These are phyloP conservation scores for Viola pubescens DNA, from an alignment of 441 rosid species.

Conservation along the genomic window DNA sequence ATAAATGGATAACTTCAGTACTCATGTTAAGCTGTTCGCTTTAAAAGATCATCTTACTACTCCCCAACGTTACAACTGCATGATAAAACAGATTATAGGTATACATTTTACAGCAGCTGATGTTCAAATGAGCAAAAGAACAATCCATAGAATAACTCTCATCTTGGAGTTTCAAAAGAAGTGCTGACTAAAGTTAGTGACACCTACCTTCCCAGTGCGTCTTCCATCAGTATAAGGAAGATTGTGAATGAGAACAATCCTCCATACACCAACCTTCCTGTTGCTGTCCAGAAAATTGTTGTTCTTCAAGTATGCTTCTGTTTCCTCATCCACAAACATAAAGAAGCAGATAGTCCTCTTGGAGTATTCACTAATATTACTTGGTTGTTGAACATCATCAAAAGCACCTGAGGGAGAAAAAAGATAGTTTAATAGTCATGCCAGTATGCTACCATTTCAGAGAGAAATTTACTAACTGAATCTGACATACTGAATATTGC, in stretches of 20 bases:
- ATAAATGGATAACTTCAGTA: neutral
- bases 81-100: too few relatives aligned
- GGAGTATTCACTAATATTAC: conserved; percentile 61
- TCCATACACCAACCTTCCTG: conserved; percentile 69
- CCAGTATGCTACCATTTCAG: neutral
- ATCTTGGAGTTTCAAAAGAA: neutral
- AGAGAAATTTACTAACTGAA: conserved; percentile 11
- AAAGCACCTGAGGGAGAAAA: conserved; percentile 56
- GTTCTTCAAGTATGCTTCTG: conserved; percentile 59
- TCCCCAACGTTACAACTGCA: neutral
- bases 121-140: too few relatives aligned
- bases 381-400: conserved; percentile 75
- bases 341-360: conserved; percentile 64
- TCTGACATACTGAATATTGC: conserved; percentile 72
- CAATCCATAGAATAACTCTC: too few relatives aligned
- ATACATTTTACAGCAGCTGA: too few relatives aligned
- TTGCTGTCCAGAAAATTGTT: conserved; percentile 40
- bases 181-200: neutral
- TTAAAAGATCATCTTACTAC: conserved; percentile 1
- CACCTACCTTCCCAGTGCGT: conserved; percentile 75
- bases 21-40: neutral
- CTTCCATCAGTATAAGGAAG: conserved; percentile 75
- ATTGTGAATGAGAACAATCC: conserved; percentile 66
- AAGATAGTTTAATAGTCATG: conserved; percentile 17
- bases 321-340: conserved; percentile 88